Percentiles rank a stretch among this genome's conserved stretches.
Evolutionary conservation across 495 filamentous ascomycete genomes (phyloP).

Genomic region (Trichocladium antarcticum): DNA sequence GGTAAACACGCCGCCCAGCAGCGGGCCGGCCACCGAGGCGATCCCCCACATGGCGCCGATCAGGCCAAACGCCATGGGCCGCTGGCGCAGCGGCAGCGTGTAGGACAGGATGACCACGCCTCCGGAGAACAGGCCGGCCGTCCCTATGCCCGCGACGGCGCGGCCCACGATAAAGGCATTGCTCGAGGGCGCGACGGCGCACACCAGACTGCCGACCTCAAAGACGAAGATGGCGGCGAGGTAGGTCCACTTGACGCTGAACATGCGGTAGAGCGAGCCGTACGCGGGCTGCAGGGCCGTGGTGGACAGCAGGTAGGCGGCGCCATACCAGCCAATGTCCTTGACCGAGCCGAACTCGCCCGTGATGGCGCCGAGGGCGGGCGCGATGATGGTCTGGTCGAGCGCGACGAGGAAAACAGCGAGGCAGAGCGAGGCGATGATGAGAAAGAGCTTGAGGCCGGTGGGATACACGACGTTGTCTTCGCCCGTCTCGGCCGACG

Average conservation of each 20-base stretch:
- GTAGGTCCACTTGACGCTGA: conserved; percentile 40
- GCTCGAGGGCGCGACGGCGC: conserved; percentile 41
- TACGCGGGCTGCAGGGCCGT: conserved; percentile 43
- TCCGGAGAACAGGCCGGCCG: conserved; percentile 43
- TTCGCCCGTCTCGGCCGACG: neutral
- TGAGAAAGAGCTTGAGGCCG: conserved; percentile 35
- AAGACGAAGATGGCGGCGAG: conserved; percentile 38
- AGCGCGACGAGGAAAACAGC: conserved; percentile 52
- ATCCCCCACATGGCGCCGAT: conserved; percentile 79
- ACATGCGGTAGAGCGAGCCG: conserved; percentile 46
- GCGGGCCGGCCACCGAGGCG: conserved; percentile 38
- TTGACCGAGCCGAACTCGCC: conserved; percentile 31
- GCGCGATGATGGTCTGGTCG: conserved; percentile 53
- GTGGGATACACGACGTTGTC: conserved; percentile 33
- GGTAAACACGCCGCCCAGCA: conserved; percentile 43
- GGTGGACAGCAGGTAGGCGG: conserved; percentile 45
- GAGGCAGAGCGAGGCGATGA: conserved; percentile 41
- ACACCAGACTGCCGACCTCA: conserved; percentile 42
- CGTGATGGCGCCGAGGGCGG: conserved; percentile 44
- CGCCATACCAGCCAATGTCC: conserved; percentile 47
- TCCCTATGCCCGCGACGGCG: conserved; percentile 42
- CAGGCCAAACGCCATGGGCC: conserved; percentile 65
- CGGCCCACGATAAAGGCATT: conserved; percentile 44
- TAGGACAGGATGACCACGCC: conserved; percentile 54
- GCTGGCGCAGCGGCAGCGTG: conserved; percentile 54